Evolutionary conservation across 2,329 filamentous ascomycete species (phyloP), one percentile per base, ranked within the genome.

Genomic region (Monosporascus cannonballus): DNA sequence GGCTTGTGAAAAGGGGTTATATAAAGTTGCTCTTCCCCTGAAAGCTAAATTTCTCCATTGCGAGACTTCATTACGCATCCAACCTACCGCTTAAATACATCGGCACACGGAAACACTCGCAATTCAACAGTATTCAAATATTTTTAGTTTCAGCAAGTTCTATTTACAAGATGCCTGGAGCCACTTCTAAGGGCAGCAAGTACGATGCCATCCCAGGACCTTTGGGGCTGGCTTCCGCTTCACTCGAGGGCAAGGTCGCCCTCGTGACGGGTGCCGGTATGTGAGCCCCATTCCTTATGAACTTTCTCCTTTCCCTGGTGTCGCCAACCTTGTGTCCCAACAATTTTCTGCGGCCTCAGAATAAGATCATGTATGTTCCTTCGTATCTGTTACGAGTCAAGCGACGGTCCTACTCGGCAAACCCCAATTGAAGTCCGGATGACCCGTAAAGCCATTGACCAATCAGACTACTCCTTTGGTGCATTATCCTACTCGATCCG

Each of bases 261-360:
- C 63, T 71, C 18, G 69, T 71, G 3, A 71, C 69, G 18, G 69
- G 69, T 56, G 70, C 70, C 54, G 70, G 70, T 72, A 65, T 46
- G 70, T 68, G 22, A 25, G 11, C 46, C 46, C 50, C 49, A 59
- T 20, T 27, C 14, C 9, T 50, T 17, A 30, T 48, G 14, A 47
- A 42, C 24, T 8, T 46, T 17, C 41, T 27, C n/a, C 39, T 11
- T 27, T 22, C 4, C 9, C 30, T 34, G 3, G 30, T 5, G 30
- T 34, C 30, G 3, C 30, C 30, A 34, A 14, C 30, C 30, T 34
- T 34, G 30, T 11, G 30, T 34, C 30, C 9, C 30, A 34, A 34
- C 30, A 34, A 14, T 34, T 4, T 34, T 5, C 30, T 34, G 30
- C 30, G 11, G 9, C 14, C 30, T 14, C 30, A 14, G 30, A 34